Conservation (phyloP, 768 basidiomycete genomes). For the Termitomyces sp. region DNA sequence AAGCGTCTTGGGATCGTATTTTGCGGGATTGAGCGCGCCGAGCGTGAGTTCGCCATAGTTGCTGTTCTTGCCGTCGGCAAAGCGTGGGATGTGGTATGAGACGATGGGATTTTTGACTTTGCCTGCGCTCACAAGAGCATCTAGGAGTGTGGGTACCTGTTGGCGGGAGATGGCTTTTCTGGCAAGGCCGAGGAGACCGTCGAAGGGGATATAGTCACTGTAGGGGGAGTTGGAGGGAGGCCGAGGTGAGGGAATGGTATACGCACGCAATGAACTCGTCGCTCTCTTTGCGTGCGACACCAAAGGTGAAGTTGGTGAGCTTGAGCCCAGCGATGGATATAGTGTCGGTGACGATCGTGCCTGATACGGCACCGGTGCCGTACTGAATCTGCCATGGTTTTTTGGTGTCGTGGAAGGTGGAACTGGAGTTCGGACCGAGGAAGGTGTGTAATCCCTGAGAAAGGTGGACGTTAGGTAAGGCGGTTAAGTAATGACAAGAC, state of each 20-base stretch:
- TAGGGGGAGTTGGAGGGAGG: background rate
- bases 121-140: conserved; percentile 43
- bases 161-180: conserved; percentile 47
- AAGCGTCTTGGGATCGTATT: conserved; percentile 44
- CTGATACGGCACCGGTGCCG: conserved; percentile 56
- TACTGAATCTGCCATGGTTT: conserved; percentile 42
- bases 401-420: conserved; percentile 47
- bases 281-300: conserved; percentile 52
- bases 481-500: background rate
- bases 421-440: conserved; percentile 53
- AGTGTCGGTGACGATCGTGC: conserved; percentile 52
- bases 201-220: conserved; percentile 34
- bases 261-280: conserved; percentile 42
- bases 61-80: conserved; percentile 33
- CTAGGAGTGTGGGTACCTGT: conserved; percentile 47
- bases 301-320: conserved; percentile 52
- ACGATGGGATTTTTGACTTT: conserved; percentile 49
- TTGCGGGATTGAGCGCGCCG: conserved; percentile 52
- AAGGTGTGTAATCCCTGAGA: conserved; percentile 34
- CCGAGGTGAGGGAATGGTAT: background rate
- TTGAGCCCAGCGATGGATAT: conserved; percentile 54
- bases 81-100: conserved; percentile 66
- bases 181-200: conserved; percentile 53
- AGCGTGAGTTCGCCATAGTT: conserved; percentile 60
- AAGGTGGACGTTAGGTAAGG: background rate